phyloP scores from a whole-genome alignment of 306 rosid genomes.

The Astragalus glycyphyllos region DNA sequence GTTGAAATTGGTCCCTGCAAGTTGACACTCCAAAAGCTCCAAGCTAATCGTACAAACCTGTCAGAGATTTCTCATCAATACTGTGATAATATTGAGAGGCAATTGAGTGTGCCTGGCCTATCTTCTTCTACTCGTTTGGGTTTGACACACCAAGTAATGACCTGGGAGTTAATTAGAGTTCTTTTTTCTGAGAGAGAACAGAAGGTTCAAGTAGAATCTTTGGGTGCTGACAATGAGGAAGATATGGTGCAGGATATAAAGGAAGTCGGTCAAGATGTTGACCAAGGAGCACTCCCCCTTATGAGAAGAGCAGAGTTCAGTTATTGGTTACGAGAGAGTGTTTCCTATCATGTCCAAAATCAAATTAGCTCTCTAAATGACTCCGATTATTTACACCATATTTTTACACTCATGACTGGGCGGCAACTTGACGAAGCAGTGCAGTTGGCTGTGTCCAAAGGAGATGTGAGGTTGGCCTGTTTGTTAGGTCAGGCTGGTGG shows the following conservation, averaged over 20 bases:
- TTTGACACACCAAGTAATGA: slow-evolving; percentile 88
- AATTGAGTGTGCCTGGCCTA: slow-evolving; percentile 75
- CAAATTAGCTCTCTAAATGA: slow-evolving; percentile 74
- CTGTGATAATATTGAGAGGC: slow-evolving; percentile 77
- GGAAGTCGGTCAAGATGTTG: slow-evolving; percentile 69
- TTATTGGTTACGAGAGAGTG: slow-evolving; percentile 96
- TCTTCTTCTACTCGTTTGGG: slow-evolving; percentile 61
- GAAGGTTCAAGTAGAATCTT: slow-evolving; percentile 55
- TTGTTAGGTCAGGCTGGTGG: slow-evolving; percentile 96
- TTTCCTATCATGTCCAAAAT: slow-evolving; percentile 77
- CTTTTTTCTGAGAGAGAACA: slow-evolving; percentile 81
- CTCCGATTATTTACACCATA: slow-evolving; percentile 71
- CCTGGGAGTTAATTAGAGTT: slow-evolving; percentile 95
- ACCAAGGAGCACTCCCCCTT: slow-evolving; percentile 84
- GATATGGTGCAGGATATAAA: slow-evolving; percentile 89
- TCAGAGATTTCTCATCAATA: slow-evolving; percentile 81
- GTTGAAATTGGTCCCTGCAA: slow-evolving; percentile 71
- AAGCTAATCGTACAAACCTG: slow-evolving; percentile 62
- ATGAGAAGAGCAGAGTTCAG: slow-evolving; percentile 95
- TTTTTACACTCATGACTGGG: slow-evolving; percentile 80
- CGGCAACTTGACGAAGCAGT: slow-evolving; percentile 87
- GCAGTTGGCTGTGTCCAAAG: slow-evolving; percentile 78
- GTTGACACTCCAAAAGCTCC: slow-evolving; percentile 78
- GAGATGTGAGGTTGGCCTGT: slow-evolving; percentile 95
- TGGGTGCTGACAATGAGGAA: slow-evolving; percentile 80